These are phyloP conservation scores for Candida nonsorbophila DNA, from an alignment of 805 yeast genomes.

Conservation along the genomic window DNA sequence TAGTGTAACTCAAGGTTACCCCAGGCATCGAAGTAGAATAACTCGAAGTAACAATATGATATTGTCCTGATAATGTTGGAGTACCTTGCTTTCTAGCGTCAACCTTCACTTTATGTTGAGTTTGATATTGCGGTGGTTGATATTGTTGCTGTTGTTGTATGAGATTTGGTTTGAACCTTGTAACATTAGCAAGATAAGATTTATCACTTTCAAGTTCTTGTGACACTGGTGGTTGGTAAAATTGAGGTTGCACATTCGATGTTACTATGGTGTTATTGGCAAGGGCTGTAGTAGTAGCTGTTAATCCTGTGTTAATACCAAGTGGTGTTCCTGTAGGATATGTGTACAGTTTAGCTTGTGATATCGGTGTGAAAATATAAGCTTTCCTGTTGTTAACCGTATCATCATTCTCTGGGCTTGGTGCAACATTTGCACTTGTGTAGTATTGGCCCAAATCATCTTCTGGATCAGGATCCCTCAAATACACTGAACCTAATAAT, in stretches of 20 bases:
- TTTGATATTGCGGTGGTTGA: conserved; percentile 1
- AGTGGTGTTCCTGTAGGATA: conserved; percentile 1
- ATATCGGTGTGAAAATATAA: conserved; percentile 39
- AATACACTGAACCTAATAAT: conserved; percentile 84
- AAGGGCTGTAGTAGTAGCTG: conserved; percentile 1
- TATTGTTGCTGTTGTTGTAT: conserved; percentile 2
- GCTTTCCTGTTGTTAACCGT: conserved; percentile 29
- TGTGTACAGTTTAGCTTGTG: conserved; percentile 28
- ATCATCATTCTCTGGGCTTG: conserved; percentile 37
- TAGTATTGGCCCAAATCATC: conserved; percentile 79
- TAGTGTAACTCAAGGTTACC: conserved; percentile 32
- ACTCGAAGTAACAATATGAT: conserved; percentile 25
- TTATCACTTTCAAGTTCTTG: too few relatives aligned
- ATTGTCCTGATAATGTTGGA: conserved; percentile 10
- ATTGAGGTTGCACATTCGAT: conserved; percentile 1
- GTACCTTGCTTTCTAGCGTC: conserved; percentile 5
- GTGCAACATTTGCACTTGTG: conserved; percentile 34
- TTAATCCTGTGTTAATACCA: background rate
- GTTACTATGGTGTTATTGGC: conserved; percentile 2
- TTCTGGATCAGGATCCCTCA: conserved; percentile 65
- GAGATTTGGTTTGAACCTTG: conserved; percentile 3
- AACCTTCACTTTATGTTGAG: conserved; percentile 1
- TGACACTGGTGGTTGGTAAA: background rate
- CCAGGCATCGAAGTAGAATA: conserved; percentile 34
- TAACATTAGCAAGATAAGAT: conserved; percentile 2